Percentiles rank a stretch among this genome's conserved stretches.
Evolutionary conservation across 1,139 yeast genomes (phyloP).

Genomic region (Geotrichum phurueaensis): DNA sequence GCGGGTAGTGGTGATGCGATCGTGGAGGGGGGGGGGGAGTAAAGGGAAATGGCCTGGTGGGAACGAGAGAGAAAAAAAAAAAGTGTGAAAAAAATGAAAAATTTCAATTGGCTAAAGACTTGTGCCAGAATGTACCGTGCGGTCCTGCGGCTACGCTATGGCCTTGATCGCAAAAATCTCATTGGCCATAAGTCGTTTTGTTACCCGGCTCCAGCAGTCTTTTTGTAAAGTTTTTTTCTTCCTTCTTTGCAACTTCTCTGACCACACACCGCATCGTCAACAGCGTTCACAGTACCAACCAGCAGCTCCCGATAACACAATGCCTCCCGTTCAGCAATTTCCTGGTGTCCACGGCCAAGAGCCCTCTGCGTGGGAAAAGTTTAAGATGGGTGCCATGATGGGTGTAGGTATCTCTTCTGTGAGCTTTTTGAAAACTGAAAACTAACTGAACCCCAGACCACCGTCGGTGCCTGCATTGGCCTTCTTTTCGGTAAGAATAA

Average conservation of each 20-base stretch:
- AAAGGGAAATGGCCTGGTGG: not conserved
- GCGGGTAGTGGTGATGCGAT: not conserved
- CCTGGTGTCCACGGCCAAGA: constrained; percentile 62
- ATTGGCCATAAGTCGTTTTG: not conserved
- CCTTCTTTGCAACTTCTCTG: not conserved
- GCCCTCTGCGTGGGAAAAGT: constrained; percentile 88
- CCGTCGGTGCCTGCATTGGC: constrained; percentile 95
- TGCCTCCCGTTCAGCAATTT: constrained; percentile 84
- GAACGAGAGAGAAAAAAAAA: not conserved
- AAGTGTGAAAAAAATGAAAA: not conserved
- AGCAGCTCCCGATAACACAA: constrained; percentile 25
- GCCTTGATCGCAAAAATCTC: not conserved
- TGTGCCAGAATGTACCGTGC: not conserved
- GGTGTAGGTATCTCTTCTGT: constrained; percentile 46
- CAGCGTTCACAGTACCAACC: not conserved
- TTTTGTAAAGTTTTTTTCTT: not conserved
- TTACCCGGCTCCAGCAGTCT: not conserved
- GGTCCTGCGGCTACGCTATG: not conserved
- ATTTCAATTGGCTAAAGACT: not conserved
- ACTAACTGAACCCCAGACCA: constrained; percentile 39
- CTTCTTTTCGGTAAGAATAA: constrained; percentile 63
- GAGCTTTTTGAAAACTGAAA: not conserved
- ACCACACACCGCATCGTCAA: not conserved
- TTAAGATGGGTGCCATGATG: constrained; percentile 98
- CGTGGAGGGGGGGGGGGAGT: not conserved